phyloP scores from a whole-genome alignment of 805 yeast species.

The Starmera caribaea region DNA sequence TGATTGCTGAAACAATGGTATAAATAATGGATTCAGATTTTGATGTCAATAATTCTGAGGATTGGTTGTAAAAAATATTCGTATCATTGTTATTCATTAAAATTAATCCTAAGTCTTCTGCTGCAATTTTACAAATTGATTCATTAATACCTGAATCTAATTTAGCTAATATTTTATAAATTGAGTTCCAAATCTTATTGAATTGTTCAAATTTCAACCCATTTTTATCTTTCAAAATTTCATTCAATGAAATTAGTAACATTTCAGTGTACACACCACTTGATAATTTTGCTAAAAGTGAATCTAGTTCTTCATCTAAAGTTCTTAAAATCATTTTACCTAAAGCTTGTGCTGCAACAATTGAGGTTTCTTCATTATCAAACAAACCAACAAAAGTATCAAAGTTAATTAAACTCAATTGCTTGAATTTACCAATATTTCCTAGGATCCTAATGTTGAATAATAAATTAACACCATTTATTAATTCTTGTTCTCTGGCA shows the following conservation, averaged over 20 bases:
- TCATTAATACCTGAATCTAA: constrained; percentile 12
- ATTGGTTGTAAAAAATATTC: constrained; percentile 19
- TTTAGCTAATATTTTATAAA: constrained; percentile 7
- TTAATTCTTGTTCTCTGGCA: constrained; percentile 12
- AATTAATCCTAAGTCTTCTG: constrained; percentile 17
- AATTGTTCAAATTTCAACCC: constrained; percentile 14
- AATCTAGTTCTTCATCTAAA: constrained; percentile 26
- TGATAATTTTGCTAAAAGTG: constrained; percentile 23
- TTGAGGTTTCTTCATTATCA: constrained; percentile 26
- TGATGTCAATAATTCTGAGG: constrained; percentile 11
- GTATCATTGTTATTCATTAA: constrained; percentile 20
- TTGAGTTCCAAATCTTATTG: constrained; percentile 18
- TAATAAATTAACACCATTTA: constrained; percentile 11
- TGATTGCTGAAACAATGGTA: constrained; percentile 25
- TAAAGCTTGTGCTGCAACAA: constrained; percentile 42
- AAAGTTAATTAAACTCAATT: constrained; percentile 22
- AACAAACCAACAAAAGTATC: constrained; percentile 27
- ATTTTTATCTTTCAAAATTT: constrained; percentile 16
- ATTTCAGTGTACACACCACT: constrained; percentile 15
- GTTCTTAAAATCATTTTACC: constrained; percentile 39
- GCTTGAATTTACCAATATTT: constrained; percentile 30
- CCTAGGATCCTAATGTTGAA: constrained; percentile 40
- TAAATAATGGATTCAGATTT: constrained; percentile 13
- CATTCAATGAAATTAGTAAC: constrained; percentile 23
- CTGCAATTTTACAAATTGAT: constrained; percentile 13